Base-by-base conservation (phyloP, 1,284 basidiomycete genomes). In the Austroboletus novae-zelandiae region DNA sequence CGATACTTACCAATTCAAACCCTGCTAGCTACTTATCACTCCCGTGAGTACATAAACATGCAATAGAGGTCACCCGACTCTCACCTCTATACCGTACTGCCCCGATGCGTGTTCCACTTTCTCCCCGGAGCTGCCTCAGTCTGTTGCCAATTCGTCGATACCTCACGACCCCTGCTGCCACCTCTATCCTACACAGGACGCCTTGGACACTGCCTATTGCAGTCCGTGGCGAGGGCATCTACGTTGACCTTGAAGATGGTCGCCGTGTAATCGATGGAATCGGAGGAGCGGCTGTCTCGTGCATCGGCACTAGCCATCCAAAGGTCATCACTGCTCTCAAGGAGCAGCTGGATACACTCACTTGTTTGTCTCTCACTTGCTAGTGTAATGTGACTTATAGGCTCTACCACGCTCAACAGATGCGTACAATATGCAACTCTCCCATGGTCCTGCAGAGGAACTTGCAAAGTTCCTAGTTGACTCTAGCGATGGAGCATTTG, bases 221-320 rank as follows among this genome's bases (percentile, higher is more conserved):
- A 4, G 71, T 77, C 17, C 71, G 75, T 14, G 86, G 75, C 1
- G 68, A 87, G 56, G 89, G 89, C n/a, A 77, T 83, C 35, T 86
- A 89, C 61, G 68, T 90, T 40, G 75, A 76, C 23, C 74, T 89
- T 13, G 79, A 86, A 60, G 80, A 84, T 65, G 90, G 89, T 1
- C 73, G 71, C 47, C 75, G 68, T 47, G 59, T 91, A 32, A 74
- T 91, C 55, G 90, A 93, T 69, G 86, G 77, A 13, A 80, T 88
- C 43, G 92, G 91, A 40, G 92, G 92, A 31, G 91, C 91, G 5
- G 91, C 92, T 9, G 91, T 94, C 35, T 71, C 83, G 5, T 90
- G 85, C 60, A 69, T 94, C 42, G 92, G 92, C 2, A 83, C 84
- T 57, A 81, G 77, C 11, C 83, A 93, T 61, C 84, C 84, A 8